These are phyloP conservation scores for Pseudomassariella vexata DNA, from an alignment of 2,329 filamentous ascomycete species.

Conservation along the genomic window DNA sequence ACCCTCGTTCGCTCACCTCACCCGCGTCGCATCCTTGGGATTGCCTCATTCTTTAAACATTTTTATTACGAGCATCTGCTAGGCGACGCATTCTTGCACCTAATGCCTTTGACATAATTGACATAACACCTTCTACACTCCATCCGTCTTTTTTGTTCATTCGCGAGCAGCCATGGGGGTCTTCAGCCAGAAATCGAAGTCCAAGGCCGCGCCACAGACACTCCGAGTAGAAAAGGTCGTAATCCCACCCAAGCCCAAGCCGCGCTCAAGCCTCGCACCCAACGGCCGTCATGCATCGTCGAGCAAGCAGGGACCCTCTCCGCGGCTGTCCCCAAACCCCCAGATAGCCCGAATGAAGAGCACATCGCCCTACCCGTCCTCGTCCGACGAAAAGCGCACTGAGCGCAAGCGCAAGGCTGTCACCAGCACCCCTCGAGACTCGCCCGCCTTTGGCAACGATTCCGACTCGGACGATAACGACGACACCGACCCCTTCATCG, in stretches of 20 bases:
- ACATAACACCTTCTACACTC: no score
- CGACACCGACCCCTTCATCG: slow-evolving; percentile 45
- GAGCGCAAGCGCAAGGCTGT: slow-evolving; percentile 44
- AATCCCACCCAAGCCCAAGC: slow-evolving; percentile 32
- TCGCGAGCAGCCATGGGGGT: slow-evolving; percentile 39
- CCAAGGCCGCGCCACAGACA: slow-evolving; percentile 44
- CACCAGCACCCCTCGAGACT: slow-evolving; percentile 28
- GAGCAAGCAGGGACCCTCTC: slow-evolving; percentile 22
- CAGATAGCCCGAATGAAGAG: slow-evolving; percentile 30
- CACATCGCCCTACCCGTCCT: slow-evolving; percentile 29
- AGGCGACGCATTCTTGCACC: no score
- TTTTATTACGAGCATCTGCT: no score
- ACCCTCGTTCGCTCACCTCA: no score
- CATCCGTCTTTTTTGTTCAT: no score
- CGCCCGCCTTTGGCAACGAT: slow-evolving; percentile 42
- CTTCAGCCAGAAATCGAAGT: slow-evolving; percentile 38
- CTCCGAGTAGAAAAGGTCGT: slow-evolving; percentile 48
- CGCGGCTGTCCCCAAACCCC: slow-evolving; percentile 35
- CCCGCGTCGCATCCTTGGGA: no score
- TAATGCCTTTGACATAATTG: no score
- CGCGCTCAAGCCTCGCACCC: slow-evolving; percentile 17
- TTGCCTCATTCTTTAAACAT: no score
- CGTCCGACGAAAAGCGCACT: slow-evolving; percentile 21
- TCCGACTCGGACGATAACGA: slow-evolving; percentile 46
- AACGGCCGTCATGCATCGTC: slow-evolving; percentile 16